Conservation (phyloP, 2,329 filamentous ascomycete genomes). For the Beauveria sp. region DNA sequence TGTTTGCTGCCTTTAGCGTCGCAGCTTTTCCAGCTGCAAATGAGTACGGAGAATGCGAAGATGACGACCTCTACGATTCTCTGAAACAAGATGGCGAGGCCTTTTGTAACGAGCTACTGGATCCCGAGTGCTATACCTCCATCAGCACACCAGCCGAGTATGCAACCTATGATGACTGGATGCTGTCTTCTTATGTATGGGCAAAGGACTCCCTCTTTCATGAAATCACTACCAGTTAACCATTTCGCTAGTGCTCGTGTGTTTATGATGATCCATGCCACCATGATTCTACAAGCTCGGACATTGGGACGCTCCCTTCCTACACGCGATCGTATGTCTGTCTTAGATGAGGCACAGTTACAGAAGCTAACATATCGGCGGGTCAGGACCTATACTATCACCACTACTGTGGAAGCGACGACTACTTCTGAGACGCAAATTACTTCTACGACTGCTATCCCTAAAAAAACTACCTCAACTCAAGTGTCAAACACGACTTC, state of each 20-base stretch:
- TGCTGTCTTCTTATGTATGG: constrained; percentile 25
- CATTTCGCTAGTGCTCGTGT: background rate
- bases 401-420: background rate
- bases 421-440: no score
- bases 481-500: background rate
- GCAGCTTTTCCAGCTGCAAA: constrained; percentile 12
- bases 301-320: background rate
- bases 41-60: constrained; percentile 18
- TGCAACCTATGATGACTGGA: constrained; percentile 20
- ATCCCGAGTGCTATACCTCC: constrained; percentile 13
- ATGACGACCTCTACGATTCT: constrained; percentile 24
- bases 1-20: background rate
- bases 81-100: constrained; percentile 18
- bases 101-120: constrained; percentile 24
- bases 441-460: no score
- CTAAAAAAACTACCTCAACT: no score
- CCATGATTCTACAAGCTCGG: background rate
- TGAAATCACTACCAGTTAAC: background rate
- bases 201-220: background rate
- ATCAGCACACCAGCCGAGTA: constrained; percentile 22
- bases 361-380: background rate
- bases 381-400: background rate
- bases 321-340: background rate
- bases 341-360: background rate
- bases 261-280: constrained; percentile 3